Base-by-base conservation (phyloP, 306 rosid genomes). In the Prunus campanulata region DNA sequence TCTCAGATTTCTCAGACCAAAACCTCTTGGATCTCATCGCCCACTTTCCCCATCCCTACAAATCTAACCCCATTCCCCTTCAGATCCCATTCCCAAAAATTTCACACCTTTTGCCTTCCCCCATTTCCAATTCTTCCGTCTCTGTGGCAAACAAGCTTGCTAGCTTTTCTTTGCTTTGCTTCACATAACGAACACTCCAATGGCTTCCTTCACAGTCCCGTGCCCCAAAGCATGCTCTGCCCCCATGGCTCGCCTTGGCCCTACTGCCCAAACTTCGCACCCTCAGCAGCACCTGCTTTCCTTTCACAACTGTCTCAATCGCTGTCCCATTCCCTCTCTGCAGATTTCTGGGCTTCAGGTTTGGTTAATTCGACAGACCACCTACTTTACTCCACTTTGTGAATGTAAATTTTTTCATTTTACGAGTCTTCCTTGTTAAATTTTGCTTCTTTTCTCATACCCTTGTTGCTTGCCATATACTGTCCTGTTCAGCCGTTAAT, bases 11-110 rank as follows among this genome's bases (percentile, higher is more conserved):
- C 79, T 61, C 62, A 42, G 60, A 46, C 77, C 77, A 16, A 10
- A 35, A 15, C 42, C 65, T 52, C 83, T 79, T 85, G 64, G 86
- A 79, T 85, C 86, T 68, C 84, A 85, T 82, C 88, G 86, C 86
- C 88, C 71, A 20, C 39, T 35, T 35, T 39, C 76, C 25, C 6
- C 29, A 50, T 1, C 66, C 57, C 66, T 61, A 29, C 68, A 62
- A 22, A 51, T 44, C 71, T 44, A 35, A 18, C 76, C 18, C 42
- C 56, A 66, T 46, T 68, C 48, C 24, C 68, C 20, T 49, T 74
- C 46, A 30, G 69, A 73, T 79, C 83, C 32, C 29, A 81, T 77
- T 70, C 15, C 30, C 22, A 35, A 25, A 35, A 59, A 16, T 67
- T 66, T 42, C 79, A 75, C 32, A 24, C 29, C 39, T 29, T 29